Base-by-base conservation (phyloP, 176 grass and related monocot genomes). In the Oropetium thomaeum region DNA sequence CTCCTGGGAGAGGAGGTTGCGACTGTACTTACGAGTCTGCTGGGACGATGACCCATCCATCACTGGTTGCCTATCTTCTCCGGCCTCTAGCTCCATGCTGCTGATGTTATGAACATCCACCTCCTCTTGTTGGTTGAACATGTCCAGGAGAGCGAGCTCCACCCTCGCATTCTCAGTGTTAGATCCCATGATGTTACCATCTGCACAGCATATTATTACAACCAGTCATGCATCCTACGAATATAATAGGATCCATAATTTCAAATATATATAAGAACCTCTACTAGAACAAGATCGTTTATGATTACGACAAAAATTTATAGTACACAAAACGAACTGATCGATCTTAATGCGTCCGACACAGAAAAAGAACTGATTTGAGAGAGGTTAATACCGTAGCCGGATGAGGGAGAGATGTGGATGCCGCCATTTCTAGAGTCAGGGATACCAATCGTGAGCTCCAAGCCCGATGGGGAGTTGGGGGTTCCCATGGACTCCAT, bases 361-460 rank as follows among this genome's bases (percentile, higher is more conserved):
- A 1, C 10, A 4, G 10, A 27, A 10, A 11, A 3, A 13, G 1
- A 23, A 25, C 8, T 6, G 44, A 27, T 12, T 4, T 57, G 10
- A 11, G 3, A 1, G n/a, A 27, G 22, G 10, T 57, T 57, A 57
- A 45, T 84, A 88, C 85, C 63, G 17, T 54, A 82, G 42, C 40
- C 73, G 12, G 73, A 44, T 10, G 23, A 67, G 11, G 63, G 5
- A 3, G 23, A 57, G 53, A 27, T 57, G 22, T 57, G 0, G 3
- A 57, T 4, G 22, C 22, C 10, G 22, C 22, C 53, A 27, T 57
- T 57, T 8, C 84, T 73, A 35, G 77, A 77, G 14, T 78, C 62
- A 31, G 87, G 77, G 20, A 84, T 74, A 25, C 80, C 87, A 8
- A 93, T 79, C 84, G 81, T 85, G 62, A 90, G 84, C 22, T 89